A percentile compares a stretch with the other conserved stretches of the same genome.
phyloP scores from a whole-genome alignment of 371 early-diverging fungal species.

The Paramicrosporidium saccamoebae region DNA sequence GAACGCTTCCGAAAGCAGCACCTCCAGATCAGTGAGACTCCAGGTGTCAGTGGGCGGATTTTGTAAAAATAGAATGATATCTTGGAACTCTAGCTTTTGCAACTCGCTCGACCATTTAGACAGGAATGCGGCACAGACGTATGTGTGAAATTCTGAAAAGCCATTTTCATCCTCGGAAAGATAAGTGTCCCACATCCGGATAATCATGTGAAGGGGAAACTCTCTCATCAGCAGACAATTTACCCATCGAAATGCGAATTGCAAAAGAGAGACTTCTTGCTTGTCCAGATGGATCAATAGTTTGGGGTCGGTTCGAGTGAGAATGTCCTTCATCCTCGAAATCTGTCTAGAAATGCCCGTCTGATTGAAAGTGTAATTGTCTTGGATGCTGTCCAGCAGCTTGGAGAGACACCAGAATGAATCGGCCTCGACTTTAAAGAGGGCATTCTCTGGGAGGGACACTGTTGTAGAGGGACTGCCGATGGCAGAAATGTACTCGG shows the following conservation, averaged over 20 bases:
- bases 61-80: constrained; percentile 76
- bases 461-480: constrained; percentile 1
- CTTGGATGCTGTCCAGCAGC: constrained; percentile 84
- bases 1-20: constrained; percentile 69
- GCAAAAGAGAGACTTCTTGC: constrained; percentile 76
- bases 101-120: constrained; percentile 65
- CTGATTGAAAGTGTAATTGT: constrained; percentile 82
- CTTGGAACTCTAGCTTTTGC: constrained; percentile 59
- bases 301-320: constrained; percentile 53
- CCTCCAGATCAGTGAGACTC: constrained; percentile 61
- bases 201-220: constrained; percentile 34
- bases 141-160: constrained; percentile 77
- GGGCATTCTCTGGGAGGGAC: constrained; percentile 12
- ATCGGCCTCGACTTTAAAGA: constrained; percentile 58
- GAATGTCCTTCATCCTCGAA: constrained; percentile 42
- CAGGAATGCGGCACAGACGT: constrained; percentile 86
- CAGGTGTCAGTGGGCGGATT: constrained; percentile 51
- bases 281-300: constrained; percentile 24
- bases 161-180: constrained; percentile 42
- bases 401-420: constrained; percentile 82
- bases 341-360: constrained; percentile 83
- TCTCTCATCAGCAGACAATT: constrained; percentile 94
- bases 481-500: constrained; percentile 13
- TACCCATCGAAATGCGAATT: constrained; percentile 97
- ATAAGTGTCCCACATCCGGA: constrained; percentile 96